Percentiles rank a stretch among this genome's conserved stretches.
Evolutionary conservation across 2,329 filamentous ascomycete genomes (phyloP).

Genomic region (Colletotrichum cordylinicola): DNA sequence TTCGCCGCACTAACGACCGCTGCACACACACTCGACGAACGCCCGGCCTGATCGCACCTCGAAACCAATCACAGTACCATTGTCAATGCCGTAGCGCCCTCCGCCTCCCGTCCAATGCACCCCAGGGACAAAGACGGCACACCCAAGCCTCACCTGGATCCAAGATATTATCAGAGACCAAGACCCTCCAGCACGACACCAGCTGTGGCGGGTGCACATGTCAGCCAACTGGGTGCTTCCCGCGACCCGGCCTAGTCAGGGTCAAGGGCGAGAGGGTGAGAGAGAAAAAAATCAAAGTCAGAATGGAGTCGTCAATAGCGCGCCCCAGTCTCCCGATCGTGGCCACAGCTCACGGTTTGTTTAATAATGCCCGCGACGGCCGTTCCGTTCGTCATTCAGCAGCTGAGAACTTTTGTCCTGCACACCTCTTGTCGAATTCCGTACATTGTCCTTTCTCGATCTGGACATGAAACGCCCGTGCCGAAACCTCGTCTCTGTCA

Average conservation of each 20-base stretch:
- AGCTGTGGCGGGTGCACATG: not conserved
- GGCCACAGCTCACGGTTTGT: not conserved
- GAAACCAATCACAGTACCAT: not conserved
- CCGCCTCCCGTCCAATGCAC: not conserved
- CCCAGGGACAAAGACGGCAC: not conserved
- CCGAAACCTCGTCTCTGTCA: slow-evolving; percentile 14
- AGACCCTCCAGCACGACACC: not conserved
- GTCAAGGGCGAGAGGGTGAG: not conserved
- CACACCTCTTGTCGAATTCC: not conserved
- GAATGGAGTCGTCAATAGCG: not conserved
- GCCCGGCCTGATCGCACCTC: slow-evolving; percentile 12
- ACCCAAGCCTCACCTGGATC: not conserved
- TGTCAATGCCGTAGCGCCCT: not conserved
- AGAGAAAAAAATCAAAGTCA: not conserved
- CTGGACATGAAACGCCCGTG: slow-evolving; percentile 17
- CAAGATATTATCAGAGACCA: not conserved
- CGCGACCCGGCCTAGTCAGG: slow-evolving; percentile 8
- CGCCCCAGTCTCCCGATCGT: not conserved
- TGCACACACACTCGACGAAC: slow-evolving; percentile 4
- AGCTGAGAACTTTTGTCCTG: not conserved
- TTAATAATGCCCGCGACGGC: not conserved
- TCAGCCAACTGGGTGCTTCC: slow-evolving; percentile 10
- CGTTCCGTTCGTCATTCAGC: not conserved
- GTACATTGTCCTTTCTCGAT: not conserved
- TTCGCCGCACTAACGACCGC: not conserved